phyloP scores from a whole-genome alignment of 2,329 filamentous ascomycete genomes.

The Xylaria sp. region DNA sequence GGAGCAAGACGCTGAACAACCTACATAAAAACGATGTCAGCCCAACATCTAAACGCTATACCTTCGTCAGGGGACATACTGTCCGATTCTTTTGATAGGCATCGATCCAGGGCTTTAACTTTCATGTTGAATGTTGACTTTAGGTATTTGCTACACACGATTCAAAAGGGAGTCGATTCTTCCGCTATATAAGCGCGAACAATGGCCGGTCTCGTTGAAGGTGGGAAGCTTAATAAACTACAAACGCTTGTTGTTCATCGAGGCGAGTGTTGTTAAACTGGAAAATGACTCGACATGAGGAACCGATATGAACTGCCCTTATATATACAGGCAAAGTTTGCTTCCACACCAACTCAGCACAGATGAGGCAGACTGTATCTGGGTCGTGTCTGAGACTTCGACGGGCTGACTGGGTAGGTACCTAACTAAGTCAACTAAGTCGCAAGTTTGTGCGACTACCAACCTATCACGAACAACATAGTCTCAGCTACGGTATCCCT shows the following conservation, averaged over 20 bases:
- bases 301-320: background rate
- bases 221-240: too few species aligned
- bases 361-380: conserved; percentile 13
- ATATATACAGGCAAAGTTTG: conserved; percentile 1
- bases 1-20: conserved; percentile 58
- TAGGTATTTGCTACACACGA: background rate
- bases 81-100: background rate
- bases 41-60: background rate
- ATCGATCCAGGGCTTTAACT: background rate
- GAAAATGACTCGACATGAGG: background rate
- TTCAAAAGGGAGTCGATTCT: background rate
- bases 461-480: background rate
- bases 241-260: background rate
- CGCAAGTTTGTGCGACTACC: background rate
- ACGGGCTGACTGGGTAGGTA: too few species aligned
- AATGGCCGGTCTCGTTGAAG: background rate
- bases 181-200: background rate
- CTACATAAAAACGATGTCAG: conserved; percentile 36
- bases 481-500: background rate
- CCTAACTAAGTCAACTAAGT: background rate
- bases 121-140: conserved; percentile 2
- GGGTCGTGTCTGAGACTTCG: background rate
- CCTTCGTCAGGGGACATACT: background rate
- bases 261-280: background rate
- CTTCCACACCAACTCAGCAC: background rate